Evolutionary conservation across 2,329 filamentous ascomycete genomes (phyloP).

Genomic region (Berkeleyomyces basicola): DNA sequence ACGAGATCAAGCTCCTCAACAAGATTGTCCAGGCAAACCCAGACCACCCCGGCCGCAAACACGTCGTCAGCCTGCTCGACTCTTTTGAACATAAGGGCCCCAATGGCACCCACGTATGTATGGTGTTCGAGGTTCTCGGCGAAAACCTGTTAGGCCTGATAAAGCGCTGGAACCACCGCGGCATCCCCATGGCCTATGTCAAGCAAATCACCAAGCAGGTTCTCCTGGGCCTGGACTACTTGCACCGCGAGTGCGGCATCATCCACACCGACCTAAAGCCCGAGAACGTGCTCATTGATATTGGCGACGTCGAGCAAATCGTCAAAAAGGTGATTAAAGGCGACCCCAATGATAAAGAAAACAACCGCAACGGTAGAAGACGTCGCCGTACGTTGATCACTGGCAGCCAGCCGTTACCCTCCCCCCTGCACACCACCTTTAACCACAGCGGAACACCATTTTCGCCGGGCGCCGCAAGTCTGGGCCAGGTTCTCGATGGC

Average conservation of each 20-base stretch:
- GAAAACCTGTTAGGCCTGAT: constrained; percentile 91
- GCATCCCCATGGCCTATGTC: constrained; percentile 88
- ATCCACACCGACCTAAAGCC: constrained; percentile 97
- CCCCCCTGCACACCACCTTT: constrained; percentile 84
- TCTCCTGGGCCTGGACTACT: constrained; percentile 81
- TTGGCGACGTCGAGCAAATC: constrained; percentile 96
- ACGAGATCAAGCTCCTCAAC: constrained; percentile 96
- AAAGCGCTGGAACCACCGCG: constrained; percentile 96
- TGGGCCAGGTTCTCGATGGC: constrained; percentile 66
- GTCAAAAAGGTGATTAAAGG: constrained; percentile 91
- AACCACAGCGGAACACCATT: constrained; percentile 35
- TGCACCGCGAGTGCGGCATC: constrained; percentile 95
- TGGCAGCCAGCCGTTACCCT: constrained; percentile 88
- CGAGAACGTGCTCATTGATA: constrained; percentile 96
- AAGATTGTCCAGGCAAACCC: constrained; percentile 93
- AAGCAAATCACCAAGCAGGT: constrained; percentile 99
- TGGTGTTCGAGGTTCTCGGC: constrained; percentile 96
- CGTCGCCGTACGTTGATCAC: constrained; percentile 88
- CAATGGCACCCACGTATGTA: constrained; percentile 92
- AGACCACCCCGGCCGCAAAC: constrained; percentile 79
- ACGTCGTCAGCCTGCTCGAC: constrained; percentile 90
- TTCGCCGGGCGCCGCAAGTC: constrained; percentile 34
- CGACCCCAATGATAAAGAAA: constrained; percentile 58
- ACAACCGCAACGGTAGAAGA: constrained; percentile 79
- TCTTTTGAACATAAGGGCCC: constrained; percentile 96